Evolutionary conservation across 345 rosid species (phyloP).

Genomic region (Heritiera littoralis): DNA sequence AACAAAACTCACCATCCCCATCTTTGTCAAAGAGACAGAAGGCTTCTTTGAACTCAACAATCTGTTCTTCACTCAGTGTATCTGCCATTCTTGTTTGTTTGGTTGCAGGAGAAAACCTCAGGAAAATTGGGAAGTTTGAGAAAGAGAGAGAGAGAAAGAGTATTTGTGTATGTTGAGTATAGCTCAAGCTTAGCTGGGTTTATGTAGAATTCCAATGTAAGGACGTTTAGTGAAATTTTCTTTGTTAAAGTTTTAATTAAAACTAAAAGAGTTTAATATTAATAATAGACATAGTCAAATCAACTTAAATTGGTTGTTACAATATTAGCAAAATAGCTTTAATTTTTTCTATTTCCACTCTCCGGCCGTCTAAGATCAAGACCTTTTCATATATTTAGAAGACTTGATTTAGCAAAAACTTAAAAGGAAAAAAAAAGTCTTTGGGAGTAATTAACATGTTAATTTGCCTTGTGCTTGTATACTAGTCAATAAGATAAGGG

Average conservation of each 20-base stretch:
- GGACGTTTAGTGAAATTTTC: background rate
- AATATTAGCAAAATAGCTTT: background rate
- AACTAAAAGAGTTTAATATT: background rate
- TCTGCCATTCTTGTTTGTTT: constrained; percentile 30
- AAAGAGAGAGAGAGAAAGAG: background rate
- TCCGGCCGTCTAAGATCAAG: background rate
- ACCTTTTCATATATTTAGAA: background rate
- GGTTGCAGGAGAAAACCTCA: background rate
- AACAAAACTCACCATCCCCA: constrained; percentile 54
- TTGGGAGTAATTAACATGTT: background rate
- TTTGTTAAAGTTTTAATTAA: background rate
- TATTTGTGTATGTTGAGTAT: constrained; percentile 31
- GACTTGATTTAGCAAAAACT: too few relatives aligned
- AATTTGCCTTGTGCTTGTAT: background rate
- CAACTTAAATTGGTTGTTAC: constrained; percentile 16
- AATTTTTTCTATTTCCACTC: too few relatives aligned
- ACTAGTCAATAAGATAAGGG: background rate
- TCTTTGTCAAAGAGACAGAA: constrained; percentile 74
- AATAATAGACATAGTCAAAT: constrained; percentile 29
- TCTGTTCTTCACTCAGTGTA: constrained; percentile 54
- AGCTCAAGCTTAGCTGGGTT: constrained; percentile 53
- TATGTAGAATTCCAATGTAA: constrained; percentile 41
- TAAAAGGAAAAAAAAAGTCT: too few relatives aligned
- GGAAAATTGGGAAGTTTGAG: background rate
- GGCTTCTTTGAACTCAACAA: constrained; percentile 74